phyloP scores from a whole-genome alignment of 2,329 filamentous ascomycete species.

The Pestalotiopsis sp. region DNA sequence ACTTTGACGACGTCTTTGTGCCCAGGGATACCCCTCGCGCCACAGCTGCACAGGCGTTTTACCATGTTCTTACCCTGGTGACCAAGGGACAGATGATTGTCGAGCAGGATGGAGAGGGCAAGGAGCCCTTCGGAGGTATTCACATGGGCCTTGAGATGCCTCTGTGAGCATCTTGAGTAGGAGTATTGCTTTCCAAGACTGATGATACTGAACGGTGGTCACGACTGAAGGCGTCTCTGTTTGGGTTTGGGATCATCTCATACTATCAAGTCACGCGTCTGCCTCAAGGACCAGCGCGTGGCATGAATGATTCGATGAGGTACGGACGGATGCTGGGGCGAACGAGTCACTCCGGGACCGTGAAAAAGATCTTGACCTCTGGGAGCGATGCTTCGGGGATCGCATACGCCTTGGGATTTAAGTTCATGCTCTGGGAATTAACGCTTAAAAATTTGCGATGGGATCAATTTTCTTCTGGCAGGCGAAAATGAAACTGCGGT shows the following conservation, averaged over 20 bases:
- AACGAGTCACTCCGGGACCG: neutral
- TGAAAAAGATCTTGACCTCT: no score
- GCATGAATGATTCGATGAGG: neutral
- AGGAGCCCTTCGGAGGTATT: constrained; percentile 50
- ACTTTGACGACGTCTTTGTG: constrained; percentile 73
- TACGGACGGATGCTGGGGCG: neutral
- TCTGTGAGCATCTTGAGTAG: neutral
- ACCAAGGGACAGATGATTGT: constrained; percentile 68
- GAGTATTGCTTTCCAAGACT: neutral
- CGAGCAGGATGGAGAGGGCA: constrained; percentile 53
- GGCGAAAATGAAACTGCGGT: neutral
- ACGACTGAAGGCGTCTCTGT: neutral
- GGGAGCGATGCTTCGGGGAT: no score
- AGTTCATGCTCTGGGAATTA: no score
- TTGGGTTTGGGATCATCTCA: neutral
- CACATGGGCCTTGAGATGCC: constrained; percentile 42
- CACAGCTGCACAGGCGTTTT: constrained; percentile 75
- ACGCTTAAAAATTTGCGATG: no score
- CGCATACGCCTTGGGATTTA: no score
- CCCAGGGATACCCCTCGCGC: constrained; percentile 54
- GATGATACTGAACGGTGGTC: neutral
- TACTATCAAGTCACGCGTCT: neutral
- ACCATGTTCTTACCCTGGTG: constrained; percentile 72
- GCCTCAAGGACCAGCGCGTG: neutral
- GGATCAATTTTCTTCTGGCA: neutral